Evolutionary conservation across 371 early-diverging fungal species (phyloP).

Genomic region (Saksenaea vasiformis): DNA sequence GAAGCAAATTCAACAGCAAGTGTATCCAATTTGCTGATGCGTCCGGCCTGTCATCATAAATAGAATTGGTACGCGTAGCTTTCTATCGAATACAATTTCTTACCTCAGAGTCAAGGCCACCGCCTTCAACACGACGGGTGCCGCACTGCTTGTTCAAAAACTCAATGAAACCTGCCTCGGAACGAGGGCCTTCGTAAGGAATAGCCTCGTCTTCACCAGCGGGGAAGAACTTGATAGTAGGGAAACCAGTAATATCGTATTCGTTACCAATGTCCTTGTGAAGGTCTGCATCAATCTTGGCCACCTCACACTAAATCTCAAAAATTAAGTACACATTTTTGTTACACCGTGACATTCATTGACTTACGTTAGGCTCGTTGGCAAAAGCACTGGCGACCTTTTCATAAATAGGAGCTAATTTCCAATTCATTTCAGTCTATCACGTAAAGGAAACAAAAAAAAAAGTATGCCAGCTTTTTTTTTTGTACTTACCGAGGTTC

Average conservation of each 20-base stretch:
- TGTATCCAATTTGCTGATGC: slow-evolving; percentile 67
- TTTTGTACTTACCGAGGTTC: slow-evolving; percentile 47
- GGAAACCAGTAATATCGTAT: slow-evolving; percentile 78
- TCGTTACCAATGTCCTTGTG: slow-evolving; percentile 55
- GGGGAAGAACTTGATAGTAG: slow-evolving; percentile 89
- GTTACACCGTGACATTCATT: not conserved
- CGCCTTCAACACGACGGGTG: slow-evolving; percentile 80
- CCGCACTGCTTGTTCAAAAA: slow-evolving; percentile 90
- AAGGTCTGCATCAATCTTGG: slow-evolving; percentile 87
- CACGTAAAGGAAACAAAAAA: too few species aligned
- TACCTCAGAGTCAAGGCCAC: slow-evolving; percentile 63
- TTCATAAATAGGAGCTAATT: slow-evolving; percentile 65
- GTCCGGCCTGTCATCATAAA: slow-evolving; percentile 77
- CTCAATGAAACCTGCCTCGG: slow-evolving; percentile 80
- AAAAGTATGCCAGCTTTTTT: not conserved
- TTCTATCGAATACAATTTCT: too few species aligned
- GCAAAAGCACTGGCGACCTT: slow-evolving; percentile 60
- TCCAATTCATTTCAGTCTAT: not conserved
- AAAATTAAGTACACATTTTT: not conserved
- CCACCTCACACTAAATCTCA: slow-evolving; percentile 66
- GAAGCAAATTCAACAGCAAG: slow-evolving; percentile 64
- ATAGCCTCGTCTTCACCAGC: slow-evolving; percentile 67
- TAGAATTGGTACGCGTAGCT: too few species aligned
- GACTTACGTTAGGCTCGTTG: slow-evolving; percentile 41
- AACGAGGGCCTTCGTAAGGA: slow-evolving; percentile 78